Evolutionary conservation across 345 rosid genomes (phyloP).

Genomic region (Arabidopsis suecica): DNA sequence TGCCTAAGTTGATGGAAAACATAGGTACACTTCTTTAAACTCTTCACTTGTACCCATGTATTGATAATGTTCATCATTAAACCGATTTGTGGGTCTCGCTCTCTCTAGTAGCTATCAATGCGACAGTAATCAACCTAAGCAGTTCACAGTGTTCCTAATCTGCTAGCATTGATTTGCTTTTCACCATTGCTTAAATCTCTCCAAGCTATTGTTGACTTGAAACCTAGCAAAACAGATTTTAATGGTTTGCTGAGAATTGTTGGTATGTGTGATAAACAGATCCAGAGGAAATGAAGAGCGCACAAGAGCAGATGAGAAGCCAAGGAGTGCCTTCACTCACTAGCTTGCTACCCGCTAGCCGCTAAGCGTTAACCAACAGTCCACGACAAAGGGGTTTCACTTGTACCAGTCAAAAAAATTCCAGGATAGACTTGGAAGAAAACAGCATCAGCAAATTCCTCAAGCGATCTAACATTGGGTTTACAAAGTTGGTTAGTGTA

Average conservation of each 20-base stretch:
- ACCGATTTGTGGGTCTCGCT: not conserved
- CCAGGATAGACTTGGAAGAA: constrained; percentile 14
- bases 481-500: constrained; percentile 31
- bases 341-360: constrained; percentile 66
- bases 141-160: not conserved
- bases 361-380: constrained; percentile 34
- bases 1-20: constrained; percentile 96
- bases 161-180: constrained; percentile 3
- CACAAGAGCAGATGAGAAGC: constrained; percentile 94
- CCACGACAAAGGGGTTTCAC: constrained; percentile 9
- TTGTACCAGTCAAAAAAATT: not conserved
- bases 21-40: constrained; percentile 61
- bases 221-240: not conserved
- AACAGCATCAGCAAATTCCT: constrained; percentile 5
- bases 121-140: not conserved
- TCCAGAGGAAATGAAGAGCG: constrained; percentile 91
- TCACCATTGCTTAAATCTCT: not conserved
- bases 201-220: not conserved
- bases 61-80: constrained; percentile 14
- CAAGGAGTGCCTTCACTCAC: constrained; percentile 94
- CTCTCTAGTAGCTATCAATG: constrained; percentile 11
- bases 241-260: constrained; percentile 19
- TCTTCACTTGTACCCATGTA: constrained; percentile 16
- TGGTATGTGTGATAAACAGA: constrained; percentile 55
- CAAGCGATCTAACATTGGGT: constrained; percentile 16